These are phyloP conservation scores for Fusarium coffeatum DNA, from an alignment of 2,329 filamentous ascomycete species.

Conservation along the genomic window DNA sequence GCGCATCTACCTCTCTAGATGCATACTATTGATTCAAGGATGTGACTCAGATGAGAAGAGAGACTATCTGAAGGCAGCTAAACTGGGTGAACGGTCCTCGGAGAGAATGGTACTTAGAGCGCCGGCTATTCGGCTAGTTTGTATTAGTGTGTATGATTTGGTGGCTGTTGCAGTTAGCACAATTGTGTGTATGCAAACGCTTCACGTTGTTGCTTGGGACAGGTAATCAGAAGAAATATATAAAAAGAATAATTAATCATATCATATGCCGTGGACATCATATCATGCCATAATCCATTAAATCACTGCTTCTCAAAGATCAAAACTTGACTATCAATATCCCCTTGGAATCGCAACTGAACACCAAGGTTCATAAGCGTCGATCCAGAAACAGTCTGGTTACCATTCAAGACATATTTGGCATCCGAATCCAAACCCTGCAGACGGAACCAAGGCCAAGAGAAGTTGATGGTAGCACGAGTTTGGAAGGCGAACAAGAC, in stretches of 20 bases:
- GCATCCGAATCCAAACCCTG: conserved; percentile 67
- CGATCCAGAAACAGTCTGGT: conserved; percentile 65
- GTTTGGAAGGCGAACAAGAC: conserved; percentile 73
- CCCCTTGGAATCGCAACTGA: conserved; percentile 62
- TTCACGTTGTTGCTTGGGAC: neutral
- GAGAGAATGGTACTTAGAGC: no score
- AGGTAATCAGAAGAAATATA: neutral
- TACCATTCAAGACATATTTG: conserved; percentile 64
- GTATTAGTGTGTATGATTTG: no score
- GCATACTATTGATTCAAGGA: neutral
- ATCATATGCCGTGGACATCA: neutral
- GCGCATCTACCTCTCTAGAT: conserved; percentile 23
- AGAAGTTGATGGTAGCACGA: conserved; percentile 60
- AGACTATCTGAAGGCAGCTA: neutral
- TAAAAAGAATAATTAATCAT: neutral
- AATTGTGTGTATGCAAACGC: rapidly evolving
- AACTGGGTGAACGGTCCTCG: neutral
- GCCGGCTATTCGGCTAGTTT: no score
- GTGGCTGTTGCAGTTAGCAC: neutral
- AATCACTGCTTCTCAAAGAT: conserved; percentile 59
- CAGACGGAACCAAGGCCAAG: conserved; percentile 64
- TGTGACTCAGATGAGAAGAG: neutral
- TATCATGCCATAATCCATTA: rapidly evolving
- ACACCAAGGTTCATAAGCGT: conserved; percentile 73
- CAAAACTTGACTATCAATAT: conserved; percentile 69